phyloP scores from a whole-genome alignment of 2,329 filamentous ascomycete species.

The Colletotrichum abscissum region DNA sequence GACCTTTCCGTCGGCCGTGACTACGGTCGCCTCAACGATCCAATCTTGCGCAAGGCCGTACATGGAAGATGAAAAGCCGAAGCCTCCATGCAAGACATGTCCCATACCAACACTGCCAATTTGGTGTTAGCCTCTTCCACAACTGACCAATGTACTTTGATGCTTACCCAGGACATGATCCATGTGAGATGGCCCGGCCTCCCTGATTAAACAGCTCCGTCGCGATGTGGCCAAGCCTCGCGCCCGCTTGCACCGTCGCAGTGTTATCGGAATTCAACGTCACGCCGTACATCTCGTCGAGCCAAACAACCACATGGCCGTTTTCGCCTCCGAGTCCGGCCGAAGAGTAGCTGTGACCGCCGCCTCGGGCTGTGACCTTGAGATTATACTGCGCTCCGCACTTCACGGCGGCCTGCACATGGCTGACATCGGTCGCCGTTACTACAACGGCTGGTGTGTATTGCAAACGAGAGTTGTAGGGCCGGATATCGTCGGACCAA shows the following conservation, averaged over 20 bases:
- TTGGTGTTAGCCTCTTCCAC: not conserved
- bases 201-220: slow-evolving; percentile 51
- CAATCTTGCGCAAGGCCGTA: slow-evolving; percentile 47
- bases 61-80: slow-evolving; percentile 39
- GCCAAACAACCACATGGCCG: slow-evolving; percentile 58
- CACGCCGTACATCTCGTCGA: slow-evolving; percentile 57
- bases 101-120: slow-evolving; percentile 51
- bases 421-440: slow-evolving; percentile 51
- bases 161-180: slow-evolving; percentile 63
- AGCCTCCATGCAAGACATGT: slow-evolving; percentile 56
- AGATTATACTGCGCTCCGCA: slow-evolving; percentile 55
- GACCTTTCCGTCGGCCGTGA: slow-evolving; percentile 48
- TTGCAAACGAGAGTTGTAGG: slow-evolving; percentile 47
- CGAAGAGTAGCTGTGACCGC: slow-evolving; percentile 63
- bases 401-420: slow-evolving; percentile 58
- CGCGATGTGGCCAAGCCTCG: slow-evolving; percentile 60
- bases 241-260: slow-evolving; percentile 59
- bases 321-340: slow-evolving; percentile 61
- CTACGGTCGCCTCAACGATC: slow-evolving; percentile 48
- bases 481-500: slow-evolving; percentile 38
- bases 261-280: slow-evolving; percentile 51
- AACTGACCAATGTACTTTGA: not conserved
- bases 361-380: slow-evolving; percentile 61
- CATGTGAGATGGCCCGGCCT: slow-evolving; percentile 57
- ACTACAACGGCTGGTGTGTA: slow-evolving; percentile 57